Conservation (phyloP, 2,329 filamentous ascomycete genomes). For the Tolypocladium endophyticum region DNA sequence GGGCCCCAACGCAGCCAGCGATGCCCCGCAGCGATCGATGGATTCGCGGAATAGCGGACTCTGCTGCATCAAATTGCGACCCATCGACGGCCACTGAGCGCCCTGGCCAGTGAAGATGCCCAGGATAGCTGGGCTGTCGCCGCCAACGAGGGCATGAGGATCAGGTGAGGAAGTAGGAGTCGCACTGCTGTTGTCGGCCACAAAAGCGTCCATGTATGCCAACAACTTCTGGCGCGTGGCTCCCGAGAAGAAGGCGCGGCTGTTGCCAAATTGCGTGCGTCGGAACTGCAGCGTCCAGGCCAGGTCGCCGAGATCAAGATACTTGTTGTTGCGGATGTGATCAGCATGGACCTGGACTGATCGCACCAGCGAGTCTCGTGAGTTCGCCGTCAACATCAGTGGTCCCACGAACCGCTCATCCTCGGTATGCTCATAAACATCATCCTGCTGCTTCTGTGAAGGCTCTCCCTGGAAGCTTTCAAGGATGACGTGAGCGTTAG, state of each 20-base stretch:
- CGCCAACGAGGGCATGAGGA: background rate
- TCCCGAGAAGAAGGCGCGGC: background rate
- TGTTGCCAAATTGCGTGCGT: background rate
- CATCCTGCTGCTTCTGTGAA: background rate
- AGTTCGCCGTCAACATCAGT: background rate
- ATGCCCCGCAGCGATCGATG: background rate
- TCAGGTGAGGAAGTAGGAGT: background rate
- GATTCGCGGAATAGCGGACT: background rate
- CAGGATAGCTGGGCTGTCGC: slow-evolving; percentile 3
- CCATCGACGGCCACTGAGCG: slow-evolving; percentile 23
- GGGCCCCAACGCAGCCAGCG: background rate
- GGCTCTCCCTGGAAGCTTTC: background rate
- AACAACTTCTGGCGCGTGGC: background rate
- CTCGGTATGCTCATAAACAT: background rate
- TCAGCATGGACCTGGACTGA: background rate
- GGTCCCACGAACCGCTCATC: background rate
- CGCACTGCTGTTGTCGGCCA: background rate
- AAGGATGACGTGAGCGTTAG: slow-evolving; percentile 34
- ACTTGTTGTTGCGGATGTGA: background rate
- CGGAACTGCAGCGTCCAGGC: background rate
- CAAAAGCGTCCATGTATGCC: background rate
- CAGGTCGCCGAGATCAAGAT: background rate
- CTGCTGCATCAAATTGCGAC: slow-evolving; percentile 10
- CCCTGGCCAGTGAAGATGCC: slow-evolving; percentile 24
- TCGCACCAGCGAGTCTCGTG: background rate